Evolutionary conservation across 2,329 filamentous ascomycete species (phyloP).

Genomic region (Pseudocercospora fijiensis): DNA sequence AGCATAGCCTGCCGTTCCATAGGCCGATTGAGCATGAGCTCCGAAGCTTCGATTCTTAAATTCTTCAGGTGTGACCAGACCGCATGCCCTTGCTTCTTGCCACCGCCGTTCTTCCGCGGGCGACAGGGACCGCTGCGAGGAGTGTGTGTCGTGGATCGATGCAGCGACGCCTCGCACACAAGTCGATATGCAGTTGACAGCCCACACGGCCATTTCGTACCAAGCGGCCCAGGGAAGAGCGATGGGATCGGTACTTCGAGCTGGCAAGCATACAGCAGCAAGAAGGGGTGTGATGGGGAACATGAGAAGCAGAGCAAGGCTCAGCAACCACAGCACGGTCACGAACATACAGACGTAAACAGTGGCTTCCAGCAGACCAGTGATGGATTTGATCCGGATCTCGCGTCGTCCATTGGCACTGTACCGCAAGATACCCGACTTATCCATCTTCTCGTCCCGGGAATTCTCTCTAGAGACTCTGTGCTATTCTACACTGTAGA

Average conservation of each 20-base stretch:
- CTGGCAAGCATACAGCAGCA: background rate
- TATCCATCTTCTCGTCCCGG: background rate
- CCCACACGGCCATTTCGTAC: background rate
- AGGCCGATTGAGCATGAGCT: background rate
- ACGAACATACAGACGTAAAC: background rate
- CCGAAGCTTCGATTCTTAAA: background rate
- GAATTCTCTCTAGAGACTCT: background rate
- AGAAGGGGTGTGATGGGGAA: background rate
- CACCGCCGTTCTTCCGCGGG: background rate
- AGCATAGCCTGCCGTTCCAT: background rate
- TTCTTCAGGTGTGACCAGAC: background rate
- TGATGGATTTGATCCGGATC: background rate
- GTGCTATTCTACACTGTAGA: background rate
- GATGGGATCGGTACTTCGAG: background rate
- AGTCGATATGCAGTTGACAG: background rate
- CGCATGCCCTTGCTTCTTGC: background rate
- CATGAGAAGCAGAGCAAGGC: background rate
- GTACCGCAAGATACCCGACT: background rate
- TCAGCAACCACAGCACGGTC: background rate
- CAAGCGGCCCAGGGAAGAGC: background rate
- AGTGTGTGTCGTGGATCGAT: background rate
- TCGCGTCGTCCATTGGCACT: background rate
- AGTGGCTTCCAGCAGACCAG: background rate
- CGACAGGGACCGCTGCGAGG: background rate
- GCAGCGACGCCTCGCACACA: background rate